Evolutionary conservation across 2,329 filamentous ascomycete species (phyloP).

Genomic region (Aurifilum marmelostoma): DNA sequence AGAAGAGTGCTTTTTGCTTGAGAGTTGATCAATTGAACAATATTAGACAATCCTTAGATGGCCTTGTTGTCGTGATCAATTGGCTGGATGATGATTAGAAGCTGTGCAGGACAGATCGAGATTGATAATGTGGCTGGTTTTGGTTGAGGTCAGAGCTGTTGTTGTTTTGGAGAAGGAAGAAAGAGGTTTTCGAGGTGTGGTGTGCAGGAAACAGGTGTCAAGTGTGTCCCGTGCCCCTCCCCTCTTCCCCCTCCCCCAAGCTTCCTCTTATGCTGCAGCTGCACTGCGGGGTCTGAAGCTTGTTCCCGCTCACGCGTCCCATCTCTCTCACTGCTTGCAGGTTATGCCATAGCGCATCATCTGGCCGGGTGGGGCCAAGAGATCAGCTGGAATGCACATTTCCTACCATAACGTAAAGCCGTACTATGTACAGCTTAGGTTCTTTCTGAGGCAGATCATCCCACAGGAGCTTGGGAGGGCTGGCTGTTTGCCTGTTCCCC

Average conservation of each 20-base stretch:
- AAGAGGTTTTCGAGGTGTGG: background rate
- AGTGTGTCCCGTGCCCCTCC: background rate
- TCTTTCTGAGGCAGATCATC: background rate
- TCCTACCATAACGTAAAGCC: background rate
- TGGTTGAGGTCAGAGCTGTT: background rate
- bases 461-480: background rate
- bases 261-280: slow-evolving; percentile 5
- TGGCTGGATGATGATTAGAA: background rate
- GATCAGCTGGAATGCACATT: background rate
- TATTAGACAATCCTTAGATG: slow-evolving; percentile 19
- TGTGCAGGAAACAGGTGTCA: slow-evolving; percentile 2
- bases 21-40: slow-evolving; percentile 20
- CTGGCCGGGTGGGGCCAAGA: background rate
- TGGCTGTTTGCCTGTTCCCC: background rate
- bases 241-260: background rate
- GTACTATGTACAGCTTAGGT: no score
- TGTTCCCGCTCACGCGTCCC: slow-evolving; percentile 5
- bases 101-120: slow-evolving; percentile 10
- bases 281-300: slow-evolving; percentile 10
- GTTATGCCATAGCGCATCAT: background rate
- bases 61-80: slow-evolving; percentile 21
- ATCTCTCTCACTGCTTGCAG: slow-evolving; percentile 5
- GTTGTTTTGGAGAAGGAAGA: slow-evolving; percentile 5
- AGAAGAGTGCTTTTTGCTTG: slow-evolving; percentile 17
- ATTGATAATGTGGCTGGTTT: slow-evolving; percentile 7